These are phyloP conservation scores for Rhodotorula sp. DNA, from an alignment of 1,284 basidiomycete genomes.

Conservation along the genomic window DNA sequence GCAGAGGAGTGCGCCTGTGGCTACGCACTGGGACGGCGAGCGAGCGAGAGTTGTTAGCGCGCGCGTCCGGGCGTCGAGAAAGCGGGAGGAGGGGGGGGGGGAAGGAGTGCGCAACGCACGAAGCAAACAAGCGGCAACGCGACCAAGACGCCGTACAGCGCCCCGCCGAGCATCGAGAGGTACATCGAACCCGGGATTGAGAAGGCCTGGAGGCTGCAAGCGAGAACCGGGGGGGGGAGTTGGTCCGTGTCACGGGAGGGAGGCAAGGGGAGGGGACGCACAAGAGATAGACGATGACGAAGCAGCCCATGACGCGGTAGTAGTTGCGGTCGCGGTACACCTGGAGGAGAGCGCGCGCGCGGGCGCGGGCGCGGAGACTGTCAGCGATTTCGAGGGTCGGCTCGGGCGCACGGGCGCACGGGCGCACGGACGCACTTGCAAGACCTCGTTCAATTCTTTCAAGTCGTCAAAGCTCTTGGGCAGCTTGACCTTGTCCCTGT, in stretches of 20 bases:
- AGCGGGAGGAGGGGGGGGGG: background rate
- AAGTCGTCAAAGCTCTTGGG: constrained; percentile 51
- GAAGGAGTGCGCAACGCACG: constrained; percentile 45
- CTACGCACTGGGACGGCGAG: constrained; percentile 64
- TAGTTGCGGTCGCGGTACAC: constrained; percentile 50
- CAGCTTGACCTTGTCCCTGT: constrained; percentile 44
- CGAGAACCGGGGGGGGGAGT: no score
- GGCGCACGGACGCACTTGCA: constrained; percentile 39
- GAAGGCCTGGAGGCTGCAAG: constrained; percentile 87
- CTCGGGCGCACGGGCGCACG: no score
- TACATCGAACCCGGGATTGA: constrained; percentile 98
- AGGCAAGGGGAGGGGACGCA: constrained; percentile 51
- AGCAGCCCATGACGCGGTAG: constrained; percentile 48
- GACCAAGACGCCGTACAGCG: constrained; percentile 87
- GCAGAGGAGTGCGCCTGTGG: constrained; percentile 85
- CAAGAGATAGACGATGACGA: constrained; percentile 76
- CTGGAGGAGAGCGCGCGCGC: constrained; percentile 25
- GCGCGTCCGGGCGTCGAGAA: background rate
- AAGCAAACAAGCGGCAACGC: constrained; percentile 88
- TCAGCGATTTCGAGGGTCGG: background rate
- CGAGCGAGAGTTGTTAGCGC: background rate
- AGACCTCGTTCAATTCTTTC: constrained; percentile 46
- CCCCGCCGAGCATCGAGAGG: constrained; percentile 91
- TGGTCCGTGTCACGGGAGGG: no score
- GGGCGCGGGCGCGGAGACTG: no score